Conservation (phyloP, 768 basidiomycete genomes). For the Coprinopsis sp. region DNA sequence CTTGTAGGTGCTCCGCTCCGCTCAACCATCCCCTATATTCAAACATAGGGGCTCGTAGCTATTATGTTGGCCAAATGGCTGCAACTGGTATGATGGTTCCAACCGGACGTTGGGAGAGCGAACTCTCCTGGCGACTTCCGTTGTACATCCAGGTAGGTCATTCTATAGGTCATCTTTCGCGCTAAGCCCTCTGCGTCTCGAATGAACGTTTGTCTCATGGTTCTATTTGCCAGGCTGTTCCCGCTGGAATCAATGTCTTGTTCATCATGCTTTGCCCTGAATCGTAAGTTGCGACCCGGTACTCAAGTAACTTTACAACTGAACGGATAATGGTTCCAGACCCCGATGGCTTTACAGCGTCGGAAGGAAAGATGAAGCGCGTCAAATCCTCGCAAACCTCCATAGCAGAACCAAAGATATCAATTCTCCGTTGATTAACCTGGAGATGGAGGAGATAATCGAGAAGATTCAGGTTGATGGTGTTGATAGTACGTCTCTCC, state of each 20-base stretch:
- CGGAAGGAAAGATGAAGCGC: slow-evolving; percentile 39
- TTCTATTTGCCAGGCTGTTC: slow-evolving; percentile 28
- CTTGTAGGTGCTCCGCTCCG: slow-evolving; percentile 30
- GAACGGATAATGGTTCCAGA: slow-evolving; percentile 19
- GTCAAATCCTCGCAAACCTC: slow-evolving; percentile 40
- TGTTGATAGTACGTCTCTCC: slow-evolving; percentile 33
- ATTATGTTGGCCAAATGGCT: slow-evolving; percentile 50
- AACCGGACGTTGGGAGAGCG: slow-evolving; percentile 36
- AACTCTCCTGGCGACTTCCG: slow-evolving; percentile 47
- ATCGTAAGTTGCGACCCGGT: slow-evolving; percentile 30
- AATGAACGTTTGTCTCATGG: neutral
- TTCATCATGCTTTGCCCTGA: slow-evolving; percentile 47
- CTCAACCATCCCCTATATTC: neutral
- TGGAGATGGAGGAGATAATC: slow-evolving; percentile 51
- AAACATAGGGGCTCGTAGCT: too few relatives aligned
- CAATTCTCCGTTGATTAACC: slow-evolving; percentile 45
- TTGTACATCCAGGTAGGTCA: slow-evolving; percentile 41
- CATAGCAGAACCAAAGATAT: slow-evolving; percentile 43
- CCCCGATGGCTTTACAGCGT: slow-evolving; percentile 51
- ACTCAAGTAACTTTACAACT: neutral
- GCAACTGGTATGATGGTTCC: slow-evolving; percentile 55
- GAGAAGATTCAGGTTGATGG: slow-evolving; percentile 46
- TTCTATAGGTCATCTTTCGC: neutral
- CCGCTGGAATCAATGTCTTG: slow-evolving; percentile 43
- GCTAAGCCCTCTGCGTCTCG: neutral